Evolutionary conservation across 352 stramenopile genomes (phyloP).

Genomic region (Phytophthora nicotianae): DNA sequence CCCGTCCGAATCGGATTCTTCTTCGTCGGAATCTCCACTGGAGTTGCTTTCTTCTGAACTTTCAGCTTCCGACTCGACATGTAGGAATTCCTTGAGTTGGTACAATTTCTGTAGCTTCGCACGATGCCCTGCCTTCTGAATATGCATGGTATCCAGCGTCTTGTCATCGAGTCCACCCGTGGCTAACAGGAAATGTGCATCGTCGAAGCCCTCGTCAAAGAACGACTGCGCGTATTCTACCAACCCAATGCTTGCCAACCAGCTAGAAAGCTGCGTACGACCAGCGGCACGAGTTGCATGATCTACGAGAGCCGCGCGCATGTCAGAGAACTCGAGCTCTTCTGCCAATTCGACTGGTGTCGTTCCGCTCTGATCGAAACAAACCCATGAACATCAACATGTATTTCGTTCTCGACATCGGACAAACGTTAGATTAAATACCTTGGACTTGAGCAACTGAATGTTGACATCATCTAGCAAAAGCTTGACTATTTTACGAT

Average conservation of each 20-base stretch:
- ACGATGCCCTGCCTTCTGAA: constrained; percentile 72
- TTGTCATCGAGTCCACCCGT: constrained; percentile 49
- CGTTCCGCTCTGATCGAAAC: constrained; percentile 43
- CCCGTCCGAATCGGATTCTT: constrained; percentile 24
- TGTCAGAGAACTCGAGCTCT: constrained; percentile 39
- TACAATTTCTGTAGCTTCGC: constrained; percentile 73
- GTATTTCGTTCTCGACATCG: not conserved
- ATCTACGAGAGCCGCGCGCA: constrained; percentile 44
- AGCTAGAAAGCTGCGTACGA: constrained; percentile 52
- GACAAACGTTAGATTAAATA: constrained; percentile 19
- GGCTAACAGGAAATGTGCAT: constrained; percentile 60
- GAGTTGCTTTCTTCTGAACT: constrained; percentile 26
- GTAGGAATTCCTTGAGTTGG: constrained; percentile 61
- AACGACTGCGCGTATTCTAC: constrained; percentile 62
- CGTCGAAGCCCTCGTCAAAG: constrained; percentile 66
- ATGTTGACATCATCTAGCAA: constrained; percentile 51
- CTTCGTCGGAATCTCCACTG: constrained; percentile 25
- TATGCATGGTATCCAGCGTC: constrained; percentile 61
- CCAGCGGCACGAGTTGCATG: constrained; percentile 35
- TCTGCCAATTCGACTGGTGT: constrained; percentile 64
- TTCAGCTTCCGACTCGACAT: constrained; percentile 23
- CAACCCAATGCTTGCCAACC: constrained; percentile 76
- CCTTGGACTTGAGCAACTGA: constrained; percentile 51
- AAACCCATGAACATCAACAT: constrained; percentile 3
- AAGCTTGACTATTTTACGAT: constrained; percentile 50